Percentiles rank a stretch among this genome's conserved stretches.
Evolutionary conservation across 23 red algal species (phyloP).

Genomic region (Gracilaria caudata): DNA sequence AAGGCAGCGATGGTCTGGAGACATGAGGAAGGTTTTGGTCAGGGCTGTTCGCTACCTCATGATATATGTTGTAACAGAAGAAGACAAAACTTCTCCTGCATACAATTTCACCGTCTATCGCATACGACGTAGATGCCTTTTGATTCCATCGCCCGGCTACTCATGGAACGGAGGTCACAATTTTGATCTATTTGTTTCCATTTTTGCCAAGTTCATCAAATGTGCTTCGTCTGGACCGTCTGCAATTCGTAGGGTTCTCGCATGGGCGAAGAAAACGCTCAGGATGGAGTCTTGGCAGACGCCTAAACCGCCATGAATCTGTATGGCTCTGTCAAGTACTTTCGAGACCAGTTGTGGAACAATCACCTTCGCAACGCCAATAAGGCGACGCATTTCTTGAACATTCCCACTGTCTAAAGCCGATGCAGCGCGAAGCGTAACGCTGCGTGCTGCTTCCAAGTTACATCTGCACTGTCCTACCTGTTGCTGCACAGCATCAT

Average conservation of each 20-base stretch:
- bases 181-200: slow-evolving; percentile 34
- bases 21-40: no score
- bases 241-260: slow-evolving; percentile 79
- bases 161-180: not conserved
- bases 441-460: slow-evolving; percentile 56
- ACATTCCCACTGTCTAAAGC: slow-evolving; percentile 57
- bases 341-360: slow-evolving; percentile 59
- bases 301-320: slow-evolving; percentile 81
- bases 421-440: slow-evolving; percentile 27
- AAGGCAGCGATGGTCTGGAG: no score
- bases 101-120: no score
- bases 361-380: slow-evolving; percentile 73
- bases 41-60: no score
- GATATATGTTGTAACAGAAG: no score
- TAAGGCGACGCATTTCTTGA: slow-evolving; percentile 11
- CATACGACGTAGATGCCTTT: no score
- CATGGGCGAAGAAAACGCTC: slow-evolving; percentile 57
- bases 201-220: slow-evolving; percentile 40
- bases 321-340: slow-evolving; percentile 82
- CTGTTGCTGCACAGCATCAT: slow-evolving; percentile 64
- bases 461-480: slow-evolving; percentile 68
- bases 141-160: not conserved
- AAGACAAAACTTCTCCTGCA: no score
- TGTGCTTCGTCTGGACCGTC: slow-evolving; percentile 96
- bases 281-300: slow-evolving; percentile 83